Conservation (phyloP, 371 early-diverging fungal genomes). For the Smittium culicis region DNA sequence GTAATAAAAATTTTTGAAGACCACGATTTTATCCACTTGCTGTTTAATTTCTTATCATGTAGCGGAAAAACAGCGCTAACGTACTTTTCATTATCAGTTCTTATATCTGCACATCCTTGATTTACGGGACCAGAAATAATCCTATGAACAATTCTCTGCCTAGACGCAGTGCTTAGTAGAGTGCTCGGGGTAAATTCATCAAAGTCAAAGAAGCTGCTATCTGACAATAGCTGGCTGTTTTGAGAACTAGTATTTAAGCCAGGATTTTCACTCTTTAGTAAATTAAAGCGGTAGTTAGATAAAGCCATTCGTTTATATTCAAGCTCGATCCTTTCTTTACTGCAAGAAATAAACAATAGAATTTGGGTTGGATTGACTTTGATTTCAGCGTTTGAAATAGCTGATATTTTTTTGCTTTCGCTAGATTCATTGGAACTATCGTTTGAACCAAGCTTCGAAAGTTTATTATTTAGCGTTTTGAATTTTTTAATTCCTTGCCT, state of each 20-base stretch:
- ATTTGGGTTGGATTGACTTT: background rate
- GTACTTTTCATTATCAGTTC: slow-evolving; percentile 36
- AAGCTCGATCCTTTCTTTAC: slow-evolving; percentile 2
- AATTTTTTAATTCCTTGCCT: background rate
- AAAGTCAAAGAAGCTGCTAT: slow-evolving; percentile 14
- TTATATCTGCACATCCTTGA: slow-evolving; percentile 60
- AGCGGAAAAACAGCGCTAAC: slow-evolving; percentile 58
- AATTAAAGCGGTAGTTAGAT: background rate
- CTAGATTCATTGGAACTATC: too few relatives aligned
- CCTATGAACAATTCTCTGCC: slow-evolving; percentile 55
- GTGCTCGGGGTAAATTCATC: background rate
- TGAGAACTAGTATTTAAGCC: slow-evolving; percentile 13
- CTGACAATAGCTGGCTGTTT: slow-evolving; percentile 19
- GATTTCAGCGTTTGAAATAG: background rate
- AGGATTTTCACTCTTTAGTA: background rate
- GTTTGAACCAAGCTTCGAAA: background rate
- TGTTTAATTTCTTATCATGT: slow-evolving; percentile 59
- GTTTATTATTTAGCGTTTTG: background rate
- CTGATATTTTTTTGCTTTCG: too few relatives aligned
- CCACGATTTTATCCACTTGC: slow-evolving; percentile 66
- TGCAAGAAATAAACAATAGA: slow-evolving; percentile 5
- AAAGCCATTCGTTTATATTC: background rate
- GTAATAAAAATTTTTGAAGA: slow-evolving; percentile 57
- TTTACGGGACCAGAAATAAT: slow-evolving; percentile 45
- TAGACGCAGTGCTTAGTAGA: slow-evolving; percentile 39